Base-by-base conservation (phyloP, 1,284 basidiomycete genomes). In the Schizophyllum commune region DNA sequence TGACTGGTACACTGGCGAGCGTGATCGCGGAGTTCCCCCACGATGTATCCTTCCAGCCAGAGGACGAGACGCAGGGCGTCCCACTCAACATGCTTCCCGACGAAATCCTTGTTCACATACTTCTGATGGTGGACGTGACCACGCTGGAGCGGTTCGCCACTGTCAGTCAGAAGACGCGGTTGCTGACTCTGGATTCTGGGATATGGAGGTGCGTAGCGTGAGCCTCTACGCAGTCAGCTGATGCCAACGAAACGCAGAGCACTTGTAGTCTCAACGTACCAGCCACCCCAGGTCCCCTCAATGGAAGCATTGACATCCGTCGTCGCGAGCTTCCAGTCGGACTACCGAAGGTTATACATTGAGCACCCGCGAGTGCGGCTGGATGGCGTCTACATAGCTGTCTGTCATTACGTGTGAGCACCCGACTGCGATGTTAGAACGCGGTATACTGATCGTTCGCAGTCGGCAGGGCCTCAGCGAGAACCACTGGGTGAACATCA, bases 341-440 rank as follows among this genome's bases (percentile, higher is more conserved):
- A 92, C 70, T 92, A 86, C 74, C 81, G 94, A 51, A 84, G 86
- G 22, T 73, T 90, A 5, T 91, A 84, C 69, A 82, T 96, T 54
- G 89, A 94, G 70, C 88, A 92, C 64, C 92, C 93, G 15, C 82
- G 94, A 39, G 71, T 96, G 51, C 84, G 94, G 53, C 73, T 90
- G 66, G 94, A 96, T 65, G 94, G 94, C 4, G 86, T 93, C 17
- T 96, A 95, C 71, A 95, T 96, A 62, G 86, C 92, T 27, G 87
- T 93, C 15, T 95, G 92, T 69, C 92, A 94, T 70, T 95, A 92
- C 67, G 77, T 88, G 89, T 91, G 70, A 67, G 83, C 68, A 21
- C 60, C 47, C 52, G 15, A 11, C 19, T 55, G 9, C 53, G 19
- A n/a, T 55, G 27, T 4, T 13, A 20, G 53, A 15, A 55, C 11